phyloP scores from a whole-genome alignment of 169 alveolate species.

The Cytauxzoon felis region DNA sequence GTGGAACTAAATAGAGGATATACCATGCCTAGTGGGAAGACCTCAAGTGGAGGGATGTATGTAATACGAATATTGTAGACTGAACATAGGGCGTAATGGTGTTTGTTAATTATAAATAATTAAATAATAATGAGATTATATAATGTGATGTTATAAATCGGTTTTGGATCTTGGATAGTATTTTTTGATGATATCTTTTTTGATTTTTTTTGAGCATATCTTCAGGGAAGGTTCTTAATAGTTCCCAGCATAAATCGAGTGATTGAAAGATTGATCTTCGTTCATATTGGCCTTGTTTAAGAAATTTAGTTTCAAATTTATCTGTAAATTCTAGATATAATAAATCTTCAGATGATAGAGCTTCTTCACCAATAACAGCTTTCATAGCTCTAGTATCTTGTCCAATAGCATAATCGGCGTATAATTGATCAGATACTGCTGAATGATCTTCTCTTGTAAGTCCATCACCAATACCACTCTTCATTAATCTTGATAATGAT shows the following conservation, averaged over 20 bases:
- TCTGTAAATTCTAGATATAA: conserved; percentile 97
- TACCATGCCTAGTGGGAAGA: too few species aligned
- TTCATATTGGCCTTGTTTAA: conserved; percentile 96
- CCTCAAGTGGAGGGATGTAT: too few species aligned
- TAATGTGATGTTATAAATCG: neutral
- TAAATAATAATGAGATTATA: too few species aligned
- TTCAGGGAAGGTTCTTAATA: conserved; percentile 97
- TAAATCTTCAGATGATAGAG: conserved; percentile 94
- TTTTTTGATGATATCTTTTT: conserved; percentile 68
- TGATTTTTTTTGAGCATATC: conserved; percentile 96
- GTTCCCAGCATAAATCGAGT: conserved; percentile 97
- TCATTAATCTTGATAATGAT: conserved; percentile 97
- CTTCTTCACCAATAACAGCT: conserved; percentile 99
- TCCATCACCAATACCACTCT: conserved; percentile 98
- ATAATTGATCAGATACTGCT: conserved; percentile 97
- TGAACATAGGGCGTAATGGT: too few species aligned
- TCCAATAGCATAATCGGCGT: conserved; percentile 99
- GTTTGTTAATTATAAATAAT: too few species aligned
- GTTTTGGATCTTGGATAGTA: conserved; percentile 68
- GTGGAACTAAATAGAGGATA: too few species aligned
- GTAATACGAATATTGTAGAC: too few species aligned
- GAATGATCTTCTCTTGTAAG: conserved; percentile 99
- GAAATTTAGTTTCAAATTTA: conserved; percentile 95
- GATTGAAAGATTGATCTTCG: conserved; percentile 94
- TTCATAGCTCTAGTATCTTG: conserved; percentile 99